A percentile compares a stretch with the other conserved stretches of the same genome.
Conservation (phyloP, 2,329 filamentous ascomycete genomes). For the Sporothrix euskadiensis region DNA sequence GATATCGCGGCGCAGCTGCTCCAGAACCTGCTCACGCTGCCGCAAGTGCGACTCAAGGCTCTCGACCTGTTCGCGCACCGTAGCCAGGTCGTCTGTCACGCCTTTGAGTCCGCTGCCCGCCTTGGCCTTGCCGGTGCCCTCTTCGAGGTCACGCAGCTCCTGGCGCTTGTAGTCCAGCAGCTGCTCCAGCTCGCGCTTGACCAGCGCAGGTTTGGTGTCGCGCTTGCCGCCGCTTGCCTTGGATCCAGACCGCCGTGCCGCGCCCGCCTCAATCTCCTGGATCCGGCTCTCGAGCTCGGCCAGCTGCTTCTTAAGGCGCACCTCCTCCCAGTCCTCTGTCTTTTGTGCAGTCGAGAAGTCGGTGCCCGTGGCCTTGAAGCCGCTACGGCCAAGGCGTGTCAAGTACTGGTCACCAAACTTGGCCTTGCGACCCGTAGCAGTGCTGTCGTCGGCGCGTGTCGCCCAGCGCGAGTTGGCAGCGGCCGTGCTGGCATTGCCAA, state of each 20-base stretch:
- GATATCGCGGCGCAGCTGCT: conserved; percentile 73
- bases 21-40: conserved; percentile 71
- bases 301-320: conserved; percentile 88
- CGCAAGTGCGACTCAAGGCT: conserved; percentile 81
- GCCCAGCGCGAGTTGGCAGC: conserved; percentile 70
- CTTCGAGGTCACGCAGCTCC: conserved; percentile 72
- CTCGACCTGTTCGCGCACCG: conserved; percentile 92
- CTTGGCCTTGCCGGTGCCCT: conserved; percentile 66
- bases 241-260: conserved; percentile 52
- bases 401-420: conserved; percentile 98
- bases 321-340: conserved; percentile 96
- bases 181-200: conserved; percentile 92
- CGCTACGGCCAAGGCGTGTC: conserved; percentile 80
- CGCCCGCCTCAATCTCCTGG: conserved; percentile 73
- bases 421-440: conserved; percentile 83
- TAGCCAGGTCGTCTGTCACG: conserved; percentile 80
- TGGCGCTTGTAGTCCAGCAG: conserved; percentile 91
- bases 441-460: conserved; percentile 73
- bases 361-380: conserved; percentile 79
- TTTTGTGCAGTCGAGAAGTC: conserved; percentile 79
- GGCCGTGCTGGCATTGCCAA: conserved; percentile 70
- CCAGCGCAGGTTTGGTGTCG: conserved; percentile 80
- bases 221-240: conserved; percentile 55
- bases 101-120: conserved; percentile 73
- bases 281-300: conserved; percentile 87